Percentiles rank a stretch among this genome's conserved stretches.
phyloP scores from a whole-genome alignment of 2,329 filamentous ascomycete genomes.

The Fusarium nygamai region DNA sequence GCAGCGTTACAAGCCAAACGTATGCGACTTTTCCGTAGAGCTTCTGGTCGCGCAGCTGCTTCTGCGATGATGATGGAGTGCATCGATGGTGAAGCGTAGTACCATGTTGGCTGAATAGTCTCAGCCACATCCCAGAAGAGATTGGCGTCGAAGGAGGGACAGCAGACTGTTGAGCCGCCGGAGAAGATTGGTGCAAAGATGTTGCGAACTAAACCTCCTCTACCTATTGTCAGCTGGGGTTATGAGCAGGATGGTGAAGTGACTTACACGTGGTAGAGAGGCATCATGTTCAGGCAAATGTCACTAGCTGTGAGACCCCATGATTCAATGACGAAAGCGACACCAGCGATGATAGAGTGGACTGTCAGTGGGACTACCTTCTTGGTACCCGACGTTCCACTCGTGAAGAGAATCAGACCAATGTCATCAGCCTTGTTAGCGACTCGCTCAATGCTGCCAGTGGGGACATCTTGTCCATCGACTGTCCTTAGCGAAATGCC shows the following conservation, averaged over 20 bases:
- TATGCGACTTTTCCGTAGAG: background rate
- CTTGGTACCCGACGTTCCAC: slow-evolving; percentile 4
- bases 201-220: background rate
- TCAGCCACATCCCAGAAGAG: slow-evolving; percentile 9
- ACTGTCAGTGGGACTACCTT: background rate
- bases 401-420: slow-evolving; percentile 8
- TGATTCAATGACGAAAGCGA: slow-evolving; percentile 11
- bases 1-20: slow-evolving; percentile 9
- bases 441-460: fast-evolving
- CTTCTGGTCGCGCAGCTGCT: background rate
- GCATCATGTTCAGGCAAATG: slow-evolving; percentile 19
- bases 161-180: background rate
- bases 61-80: slow-evolving; percentile 7
- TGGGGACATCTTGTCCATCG: background rate
- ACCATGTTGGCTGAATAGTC: slow-evolving; percentile 3
- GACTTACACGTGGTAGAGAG: slow-evolving; percentile 10
- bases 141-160: slow-evolving; percentile 9
- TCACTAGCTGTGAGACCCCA: background rate
- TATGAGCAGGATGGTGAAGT: fast-evolving
- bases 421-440: slow-evolving; percentile 10
- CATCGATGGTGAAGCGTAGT: slow-evolving; percentile 10
- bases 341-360: background rate
- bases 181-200: background rate
- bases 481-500: background rate
- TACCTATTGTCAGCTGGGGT: fast-evolving